phyloP scores from a whole-genome alignment of 2,329 filamentous ascomycete species.

The Nigrograna mackinnonii region DNA sequence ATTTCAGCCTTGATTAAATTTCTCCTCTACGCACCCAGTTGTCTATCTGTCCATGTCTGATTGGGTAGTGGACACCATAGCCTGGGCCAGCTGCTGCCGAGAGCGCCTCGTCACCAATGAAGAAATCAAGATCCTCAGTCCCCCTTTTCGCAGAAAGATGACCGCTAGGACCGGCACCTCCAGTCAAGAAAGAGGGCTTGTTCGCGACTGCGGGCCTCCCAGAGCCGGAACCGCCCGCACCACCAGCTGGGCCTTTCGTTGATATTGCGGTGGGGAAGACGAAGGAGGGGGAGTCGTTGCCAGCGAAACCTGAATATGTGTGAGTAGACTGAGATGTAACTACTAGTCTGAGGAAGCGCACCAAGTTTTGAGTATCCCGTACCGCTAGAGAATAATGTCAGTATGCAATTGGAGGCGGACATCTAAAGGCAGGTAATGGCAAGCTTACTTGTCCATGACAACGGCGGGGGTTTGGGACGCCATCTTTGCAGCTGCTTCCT shows the following conservation, averaged over 20 bases:
- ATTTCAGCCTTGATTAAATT: background rate
- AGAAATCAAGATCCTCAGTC: constrained; percentile 97
- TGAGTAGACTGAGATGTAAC: constrained; percentile 34
- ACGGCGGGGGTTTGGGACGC: constrained; percentile 98
- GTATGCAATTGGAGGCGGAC: constrained; percentile 34
- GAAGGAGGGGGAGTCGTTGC: constrained; percentile 98
- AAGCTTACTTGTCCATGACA: constrained; percentile 99
- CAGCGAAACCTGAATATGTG: constrained; percentile 77
- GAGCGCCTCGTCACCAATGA: constrained; percentile 96
- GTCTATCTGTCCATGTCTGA: constrained; percentile 96
- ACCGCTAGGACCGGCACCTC: constrained; percentile 79
- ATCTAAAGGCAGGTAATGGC: constrained; percentile 30
- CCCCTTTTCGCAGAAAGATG: constrained; percentile 91
- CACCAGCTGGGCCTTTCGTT: constrained; percentile 77
- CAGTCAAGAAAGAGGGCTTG: constrained; percentile 93
- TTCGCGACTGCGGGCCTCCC: constrained; percentile 89
- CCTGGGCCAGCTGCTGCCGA: constrained; percentile 82
- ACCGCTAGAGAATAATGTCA: constrained; percentile 68
- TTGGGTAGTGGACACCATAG: constrained; percentile 96
- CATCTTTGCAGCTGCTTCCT: constrained; percentile 61
- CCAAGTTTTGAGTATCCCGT: constrained; percentile 99
- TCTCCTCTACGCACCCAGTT: constrained; percentile 74
- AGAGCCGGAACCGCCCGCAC: constrained; percentile 75
- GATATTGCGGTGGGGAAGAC: constrained; percentile 99
- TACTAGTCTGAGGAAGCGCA: constrained; percentile 51